Evolutionary conservation across 129 eudicot genomes (phyloP).

Genomic region (Flaveria ramosissima): DNA sequence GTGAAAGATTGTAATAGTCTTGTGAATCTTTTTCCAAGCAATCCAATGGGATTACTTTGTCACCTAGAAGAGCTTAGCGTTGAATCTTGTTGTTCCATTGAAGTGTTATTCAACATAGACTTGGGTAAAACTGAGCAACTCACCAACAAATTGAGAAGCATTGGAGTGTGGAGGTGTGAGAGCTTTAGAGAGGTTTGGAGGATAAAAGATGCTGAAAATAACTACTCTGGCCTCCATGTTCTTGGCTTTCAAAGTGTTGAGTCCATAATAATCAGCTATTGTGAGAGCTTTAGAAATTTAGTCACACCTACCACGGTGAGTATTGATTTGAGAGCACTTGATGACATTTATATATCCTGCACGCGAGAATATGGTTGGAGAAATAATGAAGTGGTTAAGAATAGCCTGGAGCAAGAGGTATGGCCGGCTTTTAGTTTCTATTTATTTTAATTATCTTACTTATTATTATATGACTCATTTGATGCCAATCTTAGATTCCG

Average conservation of each 20-base stretch:
- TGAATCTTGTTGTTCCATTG: background rate
- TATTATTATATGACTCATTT: too few species aligned
- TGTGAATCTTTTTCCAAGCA: background rate
- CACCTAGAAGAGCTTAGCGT: background rate
- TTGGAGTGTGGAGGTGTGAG: background rate
- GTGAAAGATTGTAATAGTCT: background rate
- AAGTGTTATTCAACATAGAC: slow-evolving; percentile 14
- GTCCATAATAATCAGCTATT: background rate
- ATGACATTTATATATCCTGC: background rate
- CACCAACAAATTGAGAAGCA: slow-evolving; percentile 2
- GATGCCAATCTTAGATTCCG: too few species aligned
- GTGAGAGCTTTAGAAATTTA: slow-evolving; percentile 9
- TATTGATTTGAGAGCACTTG: slow-evolving; percentile 5
- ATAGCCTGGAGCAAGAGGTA: too few species aligned
- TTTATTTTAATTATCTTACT: too few species aligned
- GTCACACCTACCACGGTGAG: background rate
- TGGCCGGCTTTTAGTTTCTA: too few species aligned
- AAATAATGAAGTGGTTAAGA: background rate
- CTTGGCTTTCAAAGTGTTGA: background rate
- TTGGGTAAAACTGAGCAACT: slow-evolving; percentile 1
- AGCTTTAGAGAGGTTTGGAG: slow-evolving; percentile 18
- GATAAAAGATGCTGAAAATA: background rate
- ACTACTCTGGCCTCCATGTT: background rate
- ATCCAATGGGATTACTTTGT: background rate
- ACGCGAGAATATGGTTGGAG: background rate